Conservation (phyloP, 1,284 basidiomycete genomes). For the Ustanciosporium gigantosporum region DNA sequence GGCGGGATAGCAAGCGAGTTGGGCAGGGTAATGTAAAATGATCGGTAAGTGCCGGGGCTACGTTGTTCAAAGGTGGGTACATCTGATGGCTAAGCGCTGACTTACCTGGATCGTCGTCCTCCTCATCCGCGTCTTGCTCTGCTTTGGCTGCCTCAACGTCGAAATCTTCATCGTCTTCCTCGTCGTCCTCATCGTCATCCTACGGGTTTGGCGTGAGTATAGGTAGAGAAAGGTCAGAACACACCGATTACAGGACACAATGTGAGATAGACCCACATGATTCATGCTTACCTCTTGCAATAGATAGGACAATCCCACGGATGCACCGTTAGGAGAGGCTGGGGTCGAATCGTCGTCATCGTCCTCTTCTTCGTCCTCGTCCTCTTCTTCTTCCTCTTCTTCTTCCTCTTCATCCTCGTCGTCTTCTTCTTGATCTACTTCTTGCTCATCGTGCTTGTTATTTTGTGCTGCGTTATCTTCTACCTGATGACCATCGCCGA, state of each 20-base stretch:
- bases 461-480: neutral
- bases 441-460: neutral
- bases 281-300: neutral
- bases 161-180: slow-evolving; percentile 7
- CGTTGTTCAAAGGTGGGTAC: too few species aligned
- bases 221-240: too few species aligned
- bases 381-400: neutral
- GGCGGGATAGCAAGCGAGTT: too few species aligned
- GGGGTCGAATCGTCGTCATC: neutral
- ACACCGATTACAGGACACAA: too few species aligned
- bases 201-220: neutral
- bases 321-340: neutral
- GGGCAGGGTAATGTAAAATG: too few species aligned
- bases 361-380: neutral
- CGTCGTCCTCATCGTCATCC: neutral
- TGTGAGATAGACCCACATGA: too few species aligned
- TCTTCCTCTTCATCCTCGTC: neutral
- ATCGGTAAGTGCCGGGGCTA: too few species aligned
- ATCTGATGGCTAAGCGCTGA: too few species aligned
- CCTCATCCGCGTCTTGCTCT: too few species aligned
- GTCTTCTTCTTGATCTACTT: neutral
- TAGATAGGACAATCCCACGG: neutral
- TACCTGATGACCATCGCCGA: too few species aligned
- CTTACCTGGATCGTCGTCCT: slow-evolving; percentile 33
- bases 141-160: slow-evolving; percentile 20